These are phyloP conservation scores for Epithele typhae DNA, from an alignment of 768 basidiomycete genomes.

Conservation along the genomic window DNA sequence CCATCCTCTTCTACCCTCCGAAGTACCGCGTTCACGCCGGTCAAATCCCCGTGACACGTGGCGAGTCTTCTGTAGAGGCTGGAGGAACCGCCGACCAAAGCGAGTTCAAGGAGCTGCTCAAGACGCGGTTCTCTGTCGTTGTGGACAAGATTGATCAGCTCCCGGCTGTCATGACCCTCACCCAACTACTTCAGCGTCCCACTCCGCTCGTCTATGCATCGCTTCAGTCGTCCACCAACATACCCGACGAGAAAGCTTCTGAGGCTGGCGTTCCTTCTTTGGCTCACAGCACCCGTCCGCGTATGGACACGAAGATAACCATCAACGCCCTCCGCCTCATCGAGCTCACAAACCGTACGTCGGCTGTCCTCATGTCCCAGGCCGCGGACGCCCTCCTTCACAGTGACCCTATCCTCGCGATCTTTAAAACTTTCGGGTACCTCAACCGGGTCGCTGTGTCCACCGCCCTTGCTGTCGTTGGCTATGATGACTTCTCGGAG, in stretches of 20 bases:
- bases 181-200: constrained; percentile 59
- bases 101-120: constrained; percentile 36
- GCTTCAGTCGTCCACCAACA: constrained; percentile 2
- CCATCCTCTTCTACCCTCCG: constrained; percentile 70
- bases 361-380: constrained; percentile 79
- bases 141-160: constrained; percentile 80
- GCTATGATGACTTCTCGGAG: constrained; percentile 65
- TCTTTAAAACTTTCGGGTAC: constrained; percentile 75
- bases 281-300: neutral
- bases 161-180: constrained; percentile 76
- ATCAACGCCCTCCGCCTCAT: constrained; percentile 84
- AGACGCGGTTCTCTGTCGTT: constrained; percentile 65
- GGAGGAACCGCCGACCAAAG: neutral
- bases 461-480: constrained; percentile 70
- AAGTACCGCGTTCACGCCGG: constrained; percentile 43
- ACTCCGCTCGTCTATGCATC: neutral
- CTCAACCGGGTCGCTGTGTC: constrained; percentile 64
- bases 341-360: constrained; percentile 85
- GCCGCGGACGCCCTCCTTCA: constrained; percentile 65
- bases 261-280: neutral
- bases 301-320: constrained; percentile 24
- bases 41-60: constrained; percentile 8
- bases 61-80: neutral
- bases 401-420: constrained; percentile 66
- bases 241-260: constrained; percentile 28